Base-by-base conservation (phyloP, 768 basidiomycete species). In the Russula sp. region DNA sequence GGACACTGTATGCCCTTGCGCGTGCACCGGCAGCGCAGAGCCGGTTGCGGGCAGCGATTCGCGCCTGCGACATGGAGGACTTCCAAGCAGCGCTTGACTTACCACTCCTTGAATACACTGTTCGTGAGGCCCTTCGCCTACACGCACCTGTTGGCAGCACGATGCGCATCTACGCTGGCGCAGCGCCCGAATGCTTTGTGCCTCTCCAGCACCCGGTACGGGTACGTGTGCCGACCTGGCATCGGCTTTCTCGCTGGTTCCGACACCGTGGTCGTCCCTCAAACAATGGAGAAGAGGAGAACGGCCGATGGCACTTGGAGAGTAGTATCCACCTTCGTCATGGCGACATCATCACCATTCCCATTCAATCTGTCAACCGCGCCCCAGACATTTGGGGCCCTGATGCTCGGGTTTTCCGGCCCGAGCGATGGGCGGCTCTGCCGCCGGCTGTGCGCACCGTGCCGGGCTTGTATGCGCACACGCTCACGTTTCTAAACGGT, bases 331-430 rank as follows among this genome's bases (percentile, higher is more conserved):
- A 54, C 27, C 50, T 68, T 37, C 68, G 68, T 57, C 75, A 76
- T 67, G 78, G 83, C 52, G 83, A 86, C 66, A 79, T 80, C 64
- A 77, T 88, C 70, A 80, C 80, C 2, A 77, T 89, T 54, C 82
- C 84, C 7, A 82, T 85, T 53, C 77, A 80, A 66, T 80, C 82
- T 0, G 77, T 86, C 69, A 87, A 91, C 72, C 79, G 80, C 68
- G 77, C 75, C 65, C 60, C 61, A 56, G 74, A 73, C 37, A 73
- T 86, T 20, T 91, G 87, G 84, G 88, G 89, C 14, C 76, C 76
- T 32, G 86, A 91, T 69, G 85, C 86, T n/a, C 70, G 76, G 47
- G 75, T 73, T 64, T 89, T 89, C 76, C 76, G 81, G 59, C 84
- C 84, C 42, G 83, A 83, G 65, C 75, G 84, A 37, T 86, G 82